Base-by-base conservation (phyloP, 1,139 yeast species). In the Saccharomyces hybrid region DNA sequence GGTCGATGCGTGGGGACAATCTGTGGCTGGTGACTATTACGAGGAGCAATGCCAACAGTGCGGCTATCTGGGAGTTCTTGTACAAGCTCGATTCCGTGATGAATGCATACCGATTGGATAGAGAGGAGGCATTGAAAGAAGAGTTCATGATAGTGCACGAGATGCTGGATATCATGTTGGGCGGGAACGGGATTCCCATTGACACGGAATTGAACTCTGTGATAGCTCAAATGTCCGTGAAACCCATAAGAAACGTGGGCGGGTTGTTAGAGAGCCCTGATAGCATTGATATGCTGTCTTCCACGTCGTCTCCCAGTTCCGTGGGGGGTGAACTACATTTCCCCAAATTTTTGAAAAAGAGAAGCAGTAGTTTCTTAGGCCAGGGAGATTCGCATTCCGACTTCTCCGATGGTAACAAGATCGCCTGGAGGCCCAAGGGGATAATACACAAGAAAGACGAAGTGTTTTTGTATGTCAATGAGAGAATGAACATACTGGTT, bases 11-110 rank as follows among this genome's bases (percentile, higher is more conserved):
- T 20, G 55, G 58, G 13, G 59, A 84, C 14, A 76, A 78, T 55
- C 64, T 93, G 23, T 93, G 95, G 86, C 67, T 89, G 13, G 95
- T 91, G 14, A 96, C 91, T 0, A 93, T 91, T 20, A 81, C 96
- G 0, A 78, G 98, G 58, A 84, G 91, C 50, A 93, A 93, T 68
- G 89, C 86, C 48, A 97, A 93, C 67, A 90, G 95, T 52, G 82
- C 91, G 0, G 73, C 82, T 13, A 80, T 91, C 1, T 79, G 90
- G 67, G 97, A 93, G 71, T 88, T 87, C 65, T 73, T 91, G 31
- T 83, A 83, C 70, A 79, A 80, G 58, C 73, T 90, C 5, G 63
- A 61, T 49, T 53, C 54, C 4, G 52, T 64, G n/a, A 47, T 68
- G 56, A 58, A 60, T 26, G 58, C 60, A 16, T 65, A 63, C 50